Evolutionary conservation across 371 early-diverging fungal species (phyloP), one percentile per base, ranked within the genome.

Genomic region (Actinomortierella wolfii): DNA sequence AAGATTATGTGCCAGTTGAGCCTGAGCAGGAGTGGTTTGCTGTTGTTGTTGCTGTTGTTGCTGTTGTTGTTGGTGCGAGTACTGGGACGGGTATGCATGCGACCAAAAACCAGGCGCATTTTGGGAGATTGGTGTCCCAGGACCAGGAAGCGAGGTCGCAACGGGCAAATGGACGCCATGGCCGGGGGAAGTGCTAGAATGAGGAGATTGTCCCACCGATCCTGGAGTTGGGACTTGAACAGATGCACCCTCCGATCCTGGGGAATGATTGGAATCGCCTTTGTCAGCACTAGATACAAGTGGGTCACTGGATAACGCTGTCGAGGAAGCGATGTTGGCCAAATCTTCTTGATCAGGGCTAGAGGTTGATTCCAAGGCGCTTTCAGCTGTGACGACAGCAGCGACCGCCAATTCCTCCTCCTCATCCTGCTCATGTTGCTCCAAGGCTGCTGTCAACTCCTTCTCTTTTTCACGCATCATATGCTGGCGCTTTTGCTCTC

Each of bases 391-490:
- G 15, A 11, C 47, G 21, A 2, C 51, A 6, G 34, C 47, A 21
- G 47, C 21, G 18, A 21, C 18, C 11, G 18, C 47, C 8, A 6
- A 24, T 59, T 76, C 67, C 48, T 51, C 43, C 23, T 63, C 73
- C 20, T 56, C n/a, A n/a, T n/a, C 60, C 44, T 25, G 44, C n/a
- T 57, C 64, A 40, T 53, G 57, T 42, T 49, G 67, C 53, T 65
- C 61, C 21, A 26, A 23, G 51, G 55, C 59, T 7, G 42, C 60
- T 34, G 18, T 54, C 17, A 62, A 18, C n/a, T 76, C 71, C 49
- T 68, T 64, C 60, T 75, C 62, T 24, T 76, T 69, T 59, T 81
- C 71, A 41, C 67, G 75, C 50, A 77, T 65, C 44, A 61, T 68
- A 57, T 80, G 71, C 56, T 78, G 67, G 24, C 67, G 62, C 49